A percentile compares a stretch with the other conserved stretches of the same genome.
phyloP scores from a whole-genome alignment of 2,329 filamentous ascomycete species.

The Aureobasidium pullulans region DNA sequence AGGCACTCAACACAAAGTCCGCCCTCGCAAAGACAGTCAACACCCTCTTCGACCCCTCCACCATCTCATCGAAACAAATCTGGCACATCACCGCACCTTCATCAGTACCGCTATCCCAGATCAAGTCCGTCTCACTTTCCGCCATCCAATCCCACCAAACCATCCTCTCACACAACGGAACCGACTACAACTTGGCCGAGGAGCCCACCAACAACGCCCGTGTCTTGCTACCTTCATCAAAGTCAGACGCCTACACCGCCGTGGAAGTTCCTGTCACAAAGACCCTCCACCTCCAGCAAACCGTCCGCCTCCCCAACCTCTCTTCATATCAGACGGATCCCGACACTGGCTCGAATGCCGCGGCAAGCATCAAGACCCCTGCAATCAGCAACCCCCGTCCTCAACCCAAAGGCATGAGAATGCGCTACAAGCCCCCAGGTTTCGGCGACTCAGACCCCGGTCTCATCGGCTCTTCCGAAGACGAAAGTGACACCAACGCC shows the following conservation, averaged over 20 bases:
- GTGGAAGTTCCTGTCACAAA: constrained; percentile 45
- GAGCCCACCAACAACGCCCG: constrained; percentile 15
- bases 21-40: constrained; percentile 24
- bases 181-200: constrained; percentile 44
- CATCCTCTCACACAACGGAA: constrained; percentile 56
- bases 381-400: constrained; percentile 49
- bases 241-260: constrained; percentile 23
- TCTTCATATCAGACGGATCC: constrained; percentile 34
- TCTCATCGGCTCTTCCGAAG: constrained; percentile 36
- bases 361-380: constrained; percentile 38
- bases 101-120: constrained; percentile 58
- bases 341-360: constrained; percentile 32
- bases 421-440: constrained; percentile 62
- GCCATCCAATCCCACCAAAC: constrained; percentile 46
- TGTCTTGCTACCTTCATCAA: constrained; percentile 20
- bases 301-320: constrained; percentile 47
- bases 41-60: constrained; percentile 48
- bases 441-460: constrained; percentile 39
- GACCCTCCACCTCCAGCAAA: constrained; percentile 58
- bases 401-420: constrained; percentile 61
- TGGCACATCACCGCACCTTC: constrained; percentile 75
- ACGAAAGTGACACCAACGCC: constrained; percentile 28
- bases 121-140: constrained; percentile 59
- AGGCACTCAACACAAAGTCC: constrained; percentile 40
- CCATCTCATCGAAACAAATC: constrained; percentile 62